phyloP scores from a whole-genome alignment of 805 yeast species.

The Lachancea cidri region DNA sequence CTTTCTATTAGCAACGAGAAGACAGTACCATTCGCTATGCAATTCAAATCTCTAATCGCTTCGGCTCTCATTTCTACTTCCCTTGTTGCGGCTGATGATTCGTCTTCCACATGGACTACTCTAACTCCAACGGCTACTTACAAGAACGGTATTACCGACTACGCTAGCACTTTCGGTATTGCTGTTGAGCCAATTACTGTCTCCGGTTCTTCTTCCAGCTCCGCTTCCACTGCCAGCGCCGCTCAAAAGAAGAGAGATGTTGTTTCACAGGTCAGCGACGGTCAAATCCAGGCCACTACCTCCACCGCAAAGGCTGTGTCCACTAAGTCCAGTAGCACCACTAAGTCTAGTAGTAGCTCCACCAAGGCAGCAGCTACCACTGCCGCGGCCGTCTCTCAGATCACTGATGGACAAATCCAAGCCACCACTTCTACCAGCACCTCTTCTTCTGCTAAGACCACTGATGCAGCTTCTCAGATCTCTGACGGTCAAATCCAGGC shows the following conservation, averaged over 20 bases:
- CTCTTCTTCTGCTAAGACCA: constrained; percentile 13
- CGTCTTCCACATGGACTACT: constrained; percentile 51
- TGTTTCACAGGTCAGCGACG: constrained; percentile 56
- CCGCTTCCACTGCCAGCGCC: constrained; percentile 22
- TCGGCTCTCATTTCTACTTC: constrained; percentile 15
- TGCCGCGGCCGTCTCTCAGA: constrained; percentile 35
- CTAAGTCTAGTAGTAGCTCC: constrained; percentile 10
- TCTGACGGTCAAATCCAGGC: constrained; percentile 36
- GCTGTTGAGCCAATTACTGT: constrained; percentile 50
- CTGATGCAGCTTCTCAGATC: constrained; percentile 33
- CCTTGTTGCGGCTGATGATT: constrained; percentile 17
- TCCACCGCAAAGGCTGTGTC: constrained; percentile 29
- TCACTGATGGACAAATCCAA: constrained; percentile 36
- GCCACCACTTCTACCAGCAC: constrained; percentile 31
- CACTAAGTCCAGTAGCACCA: constrained; percentile 35
- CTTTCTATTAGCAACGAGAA: not conserved
- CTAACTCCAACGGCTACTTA: constrained; percentile 58
- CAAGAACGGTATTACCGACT: constrained; percentile 53
- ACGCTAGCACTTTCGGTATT: constrained; percentile 58
- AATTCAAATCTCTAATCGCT: constrained; percentile 20
- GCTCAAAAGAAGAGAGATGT: constrained; percentile 39
- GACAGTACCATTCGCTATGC: constrained; percentile 18
- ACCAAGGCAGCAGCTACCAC: constrained; percentile 36
- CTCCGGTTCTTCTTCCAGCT: constrained; percentile 33
- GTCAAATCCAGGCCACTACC: constrained; percentile 51